These are phyloP conservation scores for Colletotrichum liriopes DNA, from an alignment of 2,329 filamentous ascomycete species.

Conservation along the genomic window DNA sequence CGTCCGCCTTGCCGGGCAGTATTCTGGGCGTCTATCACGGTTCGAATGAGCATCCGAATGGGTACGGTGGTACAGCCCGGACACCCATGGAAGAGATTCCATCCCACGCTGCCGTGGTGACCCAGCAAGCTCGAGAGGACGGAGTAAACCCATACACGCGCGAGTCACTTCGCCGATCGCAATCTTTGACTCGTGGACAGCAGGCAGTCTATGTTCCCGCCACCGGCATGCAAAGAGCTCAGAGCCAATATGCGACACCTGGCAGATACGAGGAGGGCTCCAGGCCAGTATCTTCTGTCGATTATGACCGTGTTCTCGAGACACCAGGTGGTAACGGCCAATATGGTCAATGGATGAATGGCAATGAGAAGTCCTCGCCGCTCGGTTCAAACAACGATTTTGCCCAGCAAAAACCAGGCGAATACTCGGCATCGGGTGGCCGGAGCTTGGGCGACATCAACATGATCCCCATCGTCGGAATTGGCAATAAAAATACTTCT, in stretches of 20 bases:
- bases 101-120: conserved; percentile 66
- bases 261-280: background rate
- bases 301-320: conserved; percentile 17
- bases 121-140: conserved; percentile 66
- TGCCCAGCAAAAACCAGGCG: background rate
- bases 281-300: background rate
- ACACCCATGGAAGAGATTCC: conserved; percentile 65
- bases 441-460: conserved; percentile 1
- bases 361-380: background rate
- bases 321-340: conserved; percentile 40
- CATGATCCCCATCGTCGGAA: background rate
- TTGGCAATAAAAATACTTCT: background rate
- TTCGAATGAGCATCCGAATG: conserved; percentile 40
- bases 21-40: conserved; percentile 2
- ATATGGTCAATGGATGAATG: conserved; percentile 41
- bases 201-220: conserved; percentile 18
- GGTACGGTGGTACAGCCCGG: conserved; percentile 64
- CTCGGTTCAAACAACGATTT: background rate
- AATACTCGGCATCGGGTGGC: conserved; percentile 4
- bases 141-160: conserved; percentile 72
- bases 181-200: conserved; percentile 10
- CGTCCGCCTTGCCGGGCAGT: conserved; percentile 64
- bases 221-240: conserved; percentile 23
- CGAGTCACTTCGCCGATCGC: conserved; percentile 54
- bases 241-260: conserved; percentile 18